Conservation (phyloP, 129 eudicot species). For the Pittosporum tobira region DNA sequence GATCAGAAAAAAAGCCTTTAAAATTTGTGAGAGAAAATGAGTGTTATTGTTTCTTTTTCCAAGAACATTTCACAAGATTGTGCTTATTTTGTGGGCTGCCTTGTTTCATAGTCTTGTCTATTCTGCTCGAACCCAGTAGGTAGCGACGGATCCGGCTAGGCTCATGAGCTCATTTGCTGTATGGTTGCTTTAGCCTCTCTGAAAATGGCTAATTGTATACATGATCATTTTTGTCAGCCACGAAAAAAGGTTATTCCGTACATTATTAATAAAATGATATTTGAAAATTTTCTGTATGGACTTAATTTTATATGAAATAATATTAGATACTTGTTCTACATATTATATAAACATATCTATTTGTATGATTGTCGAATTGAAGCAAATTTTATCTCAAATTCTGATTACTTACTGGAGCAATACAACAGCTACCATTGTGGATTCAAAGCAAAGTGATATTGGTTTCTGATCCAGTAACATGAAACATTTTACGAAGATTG, state of each 20-base stretch:
- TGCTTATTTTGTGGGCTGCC: not conserved
- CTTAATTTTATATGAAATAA: no score
- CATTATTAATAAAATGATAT: not conserved
- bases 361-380: no score
- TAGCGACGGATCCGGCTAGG: constrained; percentile 1
- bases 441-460: no score
- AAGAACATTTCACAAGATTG: not conserved
- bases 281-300: not conserved
- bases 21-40: constrained; percentile 2
- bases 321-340: no score
- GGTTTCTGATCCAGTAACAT: no score
- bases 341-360: no score
- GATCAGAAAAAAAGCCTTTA: not conserved
- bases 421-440: no score
- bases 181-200: constrained; percentile 1
- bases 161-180: not conserved
- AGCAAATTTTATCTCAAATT: no score
- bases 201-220: not conserved
- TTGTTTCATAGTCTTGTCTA: constrained; percentile 7
- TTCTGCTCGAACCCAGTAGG: not conserved
- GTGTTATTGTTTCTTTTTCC: not conserved
- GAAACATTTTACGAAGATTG: no score
- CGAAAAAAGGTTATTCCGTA: not conserved
- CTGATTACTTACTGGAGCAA: no score
- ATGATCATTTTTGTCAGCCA: not conserved